These are phyloP conservation scores for Boletales sp. DNA, from an alignment of 768 basidiomycete species.

Conservation along the genomic window DNA sequence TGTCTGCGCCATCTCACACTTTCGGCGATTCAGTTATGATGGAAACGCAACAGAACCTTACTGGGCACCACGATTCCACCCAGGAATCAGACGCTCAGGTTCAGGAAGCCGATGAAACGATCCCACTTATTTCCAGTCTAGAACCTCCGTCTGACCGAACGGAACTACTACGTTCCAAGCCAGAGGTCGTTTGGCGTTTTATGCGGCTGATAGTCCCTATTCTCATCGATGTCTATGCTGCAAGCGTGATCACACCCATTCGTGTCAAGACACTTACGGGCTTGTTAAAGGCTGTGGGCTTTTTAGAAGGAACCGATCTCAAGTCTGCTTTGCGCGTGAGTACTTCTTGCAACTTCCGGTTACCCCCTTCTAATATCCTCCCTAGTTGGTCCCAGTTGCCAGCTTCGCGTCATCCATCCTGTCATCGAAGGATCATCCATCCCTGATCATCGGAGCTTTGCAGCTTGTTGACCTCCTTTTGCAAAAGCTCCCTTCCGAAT, in stretches of 20 bases:
- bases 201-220: slow-evolving; percentile 90
- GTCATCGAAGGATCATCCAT: slow-evolving; percentile 87
- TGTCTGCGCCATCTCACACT: slow-evolving; percentile 27
- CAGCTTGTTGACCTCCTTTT: slow-evolving; percentile 93
- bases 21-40: slow-evolving; percentile 23
- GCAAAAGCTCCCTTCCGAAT: slow-evolving; percentile 77
- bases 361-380: slow-evolving; percentile 7
- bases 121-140: slow-evolving; percentile 30
- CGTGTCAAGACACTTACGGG: slow-evolving; percentile 87
- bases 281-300: slow-evolving; percentile 87
- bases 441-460: slow-evolving; percentile 81
- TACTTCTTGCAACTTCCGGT: slow-evolving; percentile 8
- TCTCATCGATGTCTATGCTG: slow-evolving; percentile 98
- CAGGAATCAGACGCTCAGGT: slow-evolving; percentile 37
- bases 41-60: slow-evolving; percentile 16
- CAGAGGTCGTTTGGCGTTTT: slow-evolving; percentile 76
- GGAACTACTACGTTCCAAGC: slow-evolving; percentile 70
- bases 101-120: slow-evolving; percentile 40
- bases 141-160: slow-evolving; percentile 52
- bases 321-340: slow-evolving; percentile 75
- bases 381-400: slow-evolving; percentile 87
- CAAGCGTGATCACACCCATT: slow-evolving; percentile 85
- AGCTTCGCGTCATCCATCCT: slow-evolving; percentile 93
- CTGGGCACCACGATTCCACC: slow-evolving; percentile 19
- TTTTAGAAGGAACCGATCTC: slow-evolving; percentile 74